phyloP scores from a whole-genome alignment of 805 yeast genomes.

The Saturnispora diversa region DNA sequence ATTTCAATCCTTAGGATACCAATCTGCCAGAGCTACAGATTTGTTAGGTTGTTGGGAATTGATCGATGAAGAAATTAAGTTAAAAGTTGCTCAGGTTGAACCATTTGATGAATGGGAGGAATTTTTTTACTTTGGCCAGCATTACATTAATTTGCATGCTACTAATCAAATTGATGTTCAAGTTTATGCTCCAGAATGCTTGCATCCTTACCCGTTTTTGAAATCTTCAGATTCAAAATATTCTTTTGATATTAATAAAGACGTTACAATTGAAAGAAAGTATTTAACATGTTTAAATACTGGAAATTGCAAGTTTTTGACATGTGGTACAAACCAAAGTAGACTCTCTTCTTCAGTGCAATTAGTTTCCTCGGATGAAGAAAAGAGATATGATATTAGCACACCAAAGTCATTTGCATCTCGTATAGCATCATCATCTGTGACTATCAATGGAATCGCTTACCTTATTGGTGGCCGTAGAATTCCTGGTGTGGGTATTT shows the following conservation, averaged over 20 bases:
- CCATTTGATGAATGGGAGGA: conserved; percentile 83
- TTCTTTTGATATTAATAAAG: not conserved
- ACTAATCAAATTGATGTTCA: conserved; percentile 29
- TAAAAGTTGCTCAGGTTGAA: conserved; percentile 43
- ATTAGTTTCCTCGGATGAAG: not conserved
- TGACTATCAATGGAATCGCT: not conserved
- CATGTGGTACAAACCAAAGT: conserved; percentile 37
- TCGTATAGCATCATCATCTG: conserved; percentile 8
- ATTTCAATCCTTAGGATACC: conserved; percentile 41
- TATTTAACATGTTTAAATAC: conserved; percentile 29
- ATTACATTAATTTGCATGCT: conserved; percentile 63
- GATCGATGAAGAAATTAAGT: conserved; percentile 35
- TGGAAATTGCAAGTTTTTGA: conserved; percentile 21
- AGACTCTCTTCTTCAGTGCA: conserved; percentile 19
- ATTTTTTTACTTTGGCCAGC: conserved; percentile 66
- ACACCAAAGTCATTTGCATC: conserved; percentile 9
- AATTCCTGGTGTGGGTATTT: conserved; percentile 43
- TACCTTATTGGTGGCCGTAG: conserved; percentile 61
- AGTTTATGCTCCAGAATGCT: conserved; percentile 10
- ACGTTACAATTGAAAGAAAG: conserved; percentile 28
- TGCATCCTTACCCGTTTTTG: not conserved
- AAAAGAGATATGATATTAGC: not conserved
- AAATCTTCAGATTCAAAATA: not conserved
- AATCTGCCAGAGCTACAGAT: conserved; percentile 42
- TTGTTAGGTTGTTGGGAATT: conserved; percentile 52